Evolutionary conservation across 148 eudicot genomes (phyloP), one percentile per base, ranked within the genome.

Genomic region (Persicaria maculosa): DNA sequence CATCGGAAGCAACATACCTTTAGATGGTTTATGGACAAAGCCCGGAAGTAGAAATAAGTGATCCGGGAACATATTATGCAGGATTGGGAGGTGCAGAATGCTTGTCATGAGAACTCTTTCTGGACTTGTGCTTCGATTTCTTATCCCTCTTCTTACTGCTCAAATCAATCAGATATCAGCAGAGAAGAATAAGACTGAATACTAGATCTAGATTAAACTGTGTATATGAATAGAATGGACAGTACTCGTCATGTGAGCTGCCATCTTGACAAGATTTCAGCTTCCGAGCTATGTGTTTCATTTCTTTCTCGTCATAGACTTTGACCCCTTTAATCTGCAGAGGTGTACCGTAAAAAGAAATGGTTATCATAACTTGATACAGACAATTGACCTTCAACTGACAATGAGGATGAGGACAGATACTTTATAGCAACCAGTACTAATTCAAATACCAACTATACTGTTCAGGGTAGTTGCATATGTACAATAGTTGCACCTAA

Each of bases 221-320:
- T 47, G 46, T 20, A 80, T 25, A 80, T 68, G 19, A 65, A 55
- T 65, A 76, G 74, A 52, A 48, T 70, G 76, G 76, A 77, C 17
- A 68, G 25, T 91, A 94, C 97, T 92, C 94, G 75, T 94, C 97
- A 77, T 89, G 93, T 74, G 97, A 91, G 75, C 92, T 86, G 25
- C 88, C 83, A 45, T 94, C 96, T 77, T 86, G 86, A 77, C 97
- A 94, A 44, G 90, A 91, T 82, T 88, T 91, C 62, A 94, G 90
- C 81, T 94, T 94, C 83, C 92, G 88, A 47, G 92, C 96, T 84
- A 85, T 83, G 79, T 88, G 90, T 78, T 85, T 93, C 83, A 90
- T 82, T 71, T 93, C 90, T 47, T 89, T 78, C 11, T 84, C 83
- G 46, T 89, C 80, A 54, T 82, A 85, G 55, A 83, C 77, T 83